Percentiles rank a stretch among this genome's conserved stretches.
These are phyloP conservation scores for Trichoderma gamsii DNA, from an alignment of 495 filamentous ascomycete species.

Conservation along the genomic window DNA sequence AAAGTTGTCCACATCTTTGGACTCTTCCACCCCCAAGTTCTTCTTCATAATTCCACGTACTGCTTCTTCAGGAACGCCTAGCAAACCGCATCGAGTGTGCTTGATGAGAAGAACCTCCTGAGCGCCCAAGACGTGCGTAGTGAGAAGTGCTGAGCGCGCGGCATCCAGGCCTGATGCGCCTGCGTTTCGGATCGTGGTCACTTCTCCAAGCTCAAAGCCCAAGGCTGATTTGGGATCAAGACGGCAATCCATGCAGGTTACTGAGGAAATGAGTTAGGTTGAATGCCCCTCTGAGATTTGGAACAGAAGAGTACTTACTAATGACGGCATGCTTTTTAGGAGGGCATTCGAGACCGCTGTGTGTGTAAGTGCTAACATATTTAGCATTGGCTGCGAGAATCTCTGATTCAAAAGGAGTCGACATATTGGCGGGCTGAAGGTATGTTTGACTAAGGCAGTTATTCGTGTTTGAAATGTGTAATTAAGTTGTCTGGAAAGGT, in stretches of 20 bases:
- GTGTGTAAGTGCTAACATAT: background rate
- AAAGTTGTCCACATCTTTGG: slow-evolving; percentile 7
- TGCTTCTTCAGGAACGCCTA: background rate
- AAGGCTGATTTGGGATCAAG: background rate
- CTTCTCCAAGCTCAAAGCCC: background rate
- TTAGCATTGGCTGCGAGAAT: slow-evolving; percentile 1
- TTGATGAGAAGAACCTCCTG: slow-evolving; percentile 1
- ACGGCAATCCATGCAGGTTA: slow-evolving; percentile 5
- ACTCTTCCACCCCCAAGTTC: background rate
- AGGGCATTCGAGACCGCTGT: slow-evolving; percentile 2
- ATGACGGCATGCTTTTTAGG: background rate
- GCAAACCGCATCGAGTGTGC: background rate
- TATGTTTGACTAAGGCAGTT: too few species aligned
- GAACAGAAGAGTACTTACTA: background rate
- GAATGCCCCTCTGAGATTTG: too few species aligned
- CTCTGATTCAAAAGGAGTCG: background rate
- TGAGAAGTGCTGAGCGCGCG: background rate
- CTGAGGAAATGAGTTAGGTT: background rate
- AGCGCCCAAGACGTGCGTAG: background rate
- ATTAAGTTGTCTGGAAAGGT: background rate
- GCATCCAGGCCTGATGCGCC: background rate
- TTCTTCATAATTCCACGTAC: background rate
- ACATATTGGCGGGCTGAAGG: background rate
- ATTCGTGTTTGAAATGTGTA: background rate
- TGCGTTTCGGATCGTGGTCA: background rate